These are phyloP conservation scores for Chalciporus piperatus DNA, from an alignment of 768 basidiomycete species.

Conservation along the genomic window DNA sequence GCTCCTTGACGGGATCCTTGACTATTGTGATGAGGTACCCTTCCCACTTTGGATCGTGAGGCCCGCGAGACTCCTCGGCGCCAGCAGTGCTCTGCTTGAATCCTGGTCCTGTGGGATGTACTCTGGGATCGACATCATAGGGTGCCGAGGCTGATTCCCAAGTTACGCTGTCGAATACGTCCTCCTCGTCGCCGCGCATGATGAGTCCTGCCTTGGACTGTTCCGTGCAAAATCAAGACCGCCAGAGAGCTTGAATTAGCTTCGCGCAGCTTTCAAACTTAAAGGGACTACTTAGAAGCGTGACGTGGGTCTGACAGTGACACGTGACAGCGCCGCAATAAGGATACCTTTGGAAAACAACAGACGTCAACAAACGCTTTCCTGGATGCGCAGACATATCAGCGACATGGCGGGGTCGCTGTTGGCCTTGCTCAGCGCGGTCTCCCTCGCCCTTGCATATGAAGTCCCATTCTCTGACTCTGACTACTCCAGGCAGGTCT, in stretches of 20 bases:
- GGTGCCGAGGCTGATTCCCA: conserved; percentile 77
- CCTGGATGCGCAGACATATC: conserved; percentile 26
- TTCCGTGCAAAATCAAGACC: not conserved
- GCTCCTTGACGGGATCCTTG: conserved; percentile 91
- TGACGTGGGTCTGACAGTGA: conserved; percentile 8
- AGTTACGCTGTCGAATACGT: conserved; percentile 88
- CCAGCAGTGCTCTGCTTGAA: conserved; percentile 80
- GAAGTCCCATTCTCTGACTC: conserved; percentile 67
- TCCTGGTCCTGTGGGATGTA: conserved; percentile 58
- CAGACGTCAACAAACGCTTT: conserved; percentile 28
- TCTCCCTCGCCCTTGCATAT: conserved; percentile 46
- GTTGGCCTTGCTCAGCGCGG: conserved; percentile 28
- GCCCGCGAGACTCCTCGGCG: conserved; percentile 57
- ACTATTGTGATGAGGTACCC: conserved; percentile 80
- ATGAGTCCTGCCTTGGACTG: conserved; percentile 4
- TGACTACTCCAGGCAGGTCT: conserved; percentile 86
- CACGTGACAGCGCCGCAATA: conserved; percentile 24
- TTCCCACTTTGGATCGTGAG: conserved; percentile 88
- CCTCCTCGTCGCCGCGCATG: conserved; percentile 86
- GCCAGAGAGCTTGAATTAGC: not conserved
- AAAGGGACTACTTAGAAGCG: not conserved
- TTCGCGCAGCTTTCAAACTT: not conserved
- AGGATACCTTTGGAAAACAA: conserved; percentile 15
- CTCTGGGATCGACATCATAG: conserved; percentile 44
- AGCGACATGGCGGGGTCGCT: conserved; percentile 14